A percentile compares a stretch with the other conserved stretches of the same genome.
These are phyloP conservation scores for Clarireedia paspali DNA, from an alignment of 2,329 filamentous ascomycete species.

Conservation along the genomic window DNA sequence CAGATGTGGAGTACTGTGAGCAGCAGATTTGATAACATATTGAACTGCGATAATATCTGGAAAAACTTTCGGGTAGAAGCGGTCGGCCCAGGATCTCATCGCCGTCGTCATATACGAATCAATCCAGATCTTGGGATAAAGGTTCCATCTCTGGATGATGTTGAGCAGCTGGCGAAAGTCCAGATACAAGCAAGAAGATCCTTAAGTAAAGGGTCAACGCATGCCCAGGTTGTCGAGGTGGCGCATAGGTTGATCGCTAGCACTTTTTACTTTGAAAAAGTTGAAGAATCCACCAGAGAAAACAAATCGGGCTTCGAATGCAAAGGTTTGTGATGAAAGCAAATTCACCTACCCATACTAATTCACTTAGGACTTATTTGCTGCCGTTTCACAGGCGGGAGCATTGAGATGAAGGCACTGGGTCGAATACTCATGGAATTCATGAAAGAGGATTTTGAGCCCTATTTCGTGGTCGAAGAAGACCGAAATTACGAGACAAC, in stretches of 20 bases:
- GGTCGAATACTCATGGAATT: background rate
- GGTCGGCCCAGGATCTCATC: background rate
- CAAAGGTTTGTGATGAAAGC: background rate
- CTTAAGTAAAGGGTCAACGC: background rate
- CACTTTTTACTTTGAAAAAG: conserved; percentile 17
- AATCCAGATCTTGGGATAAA: conserved; percentile 7
- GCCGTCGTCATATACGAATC: conserved; percentile 3
- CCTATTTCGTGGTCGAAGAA: conserved; percentile 2
- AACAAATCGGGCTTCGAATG: background rate
- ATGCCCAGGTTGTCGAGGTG: background rate
- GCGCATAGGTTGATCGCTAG: conserved; percentile 15
- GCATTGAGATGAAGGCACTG: background rate
- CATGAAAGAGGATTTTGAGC: conserved; percentile 1
- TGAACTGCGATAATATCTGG: conserved; percentile 15
- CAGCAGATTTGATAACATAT: conserved; percentile 11
- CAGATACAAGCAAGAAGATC: background rate
- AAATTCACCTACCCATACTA: background rate
- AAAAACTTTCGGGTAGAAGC: conserved; percentile 13
- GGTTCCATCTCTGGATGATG: conserved; percentile 10
- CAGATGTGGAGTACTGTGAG: conserved; percentile 4
- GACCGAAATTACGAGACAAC: background rate
- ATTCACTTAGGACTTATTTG: background rate
- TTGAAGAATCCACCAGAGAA: background rate
- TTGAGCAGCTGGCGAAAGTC: conserved; percentile 1
- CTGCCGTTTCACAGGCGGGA: conserved; percentile 2